These are phyloP conservation scores for Blumeriella jaapii DNA, from an alignment of 2,329 filamentous ascomycete species.

Conservation along the genomic window DNA sequence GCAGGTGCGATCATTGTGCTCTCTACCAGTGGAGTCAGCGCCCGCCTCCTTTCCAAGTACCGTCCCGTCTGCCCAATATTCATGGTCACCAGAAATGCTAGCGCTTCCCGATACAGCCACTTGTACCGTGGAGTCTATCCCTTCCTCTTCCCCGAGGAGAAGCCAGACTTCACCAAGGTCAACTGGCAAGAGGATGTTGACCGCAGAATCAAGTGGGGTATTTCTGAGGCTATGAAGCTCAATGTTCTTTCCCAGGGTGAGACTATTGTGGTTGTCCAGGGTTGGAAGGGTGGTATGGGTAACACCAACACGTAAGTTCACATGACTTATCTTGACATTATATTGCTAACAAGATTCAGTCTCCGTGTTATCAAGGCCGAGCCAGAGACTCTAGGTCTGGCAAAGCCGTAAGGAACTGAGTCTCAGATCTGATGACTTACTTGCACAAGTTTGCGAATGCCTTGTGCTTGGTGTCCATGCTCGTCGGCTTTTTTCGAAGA, in stretches of 20 bases:
- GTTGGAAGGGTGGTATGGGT: constrained; percentile 85
- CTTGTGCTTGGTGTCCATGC: too few relatives aligned
- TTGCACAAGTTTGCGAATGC: too few relatives aligned
- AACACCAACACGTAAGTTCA: constrained; percentile 68
- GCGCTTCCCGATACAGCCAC: constrained; percentile 81
- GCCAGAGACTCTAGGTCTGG: constrained; percentile 20
- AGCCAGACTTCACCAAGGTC: constrained; percentile 85
- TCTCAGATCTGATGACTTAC: background rate
- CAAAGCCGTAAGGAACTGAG: too few relatives aligned
- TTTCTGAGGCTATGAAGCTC: constrained; percentile 75
- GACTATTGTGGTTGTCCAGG: constrained; percentile 73
- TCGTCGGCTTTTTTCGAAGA: too few relatives aligned
- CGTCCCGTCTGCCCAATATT: constrained; percentile 98
- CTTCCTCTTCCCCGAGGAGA: constrained; percentile 84
- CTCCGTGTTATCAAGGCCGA: constrained; percentile 27
- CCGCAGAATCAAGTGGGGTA: constrained; percentile 93
- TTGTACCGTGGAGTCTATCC: constrained; percentile 97
- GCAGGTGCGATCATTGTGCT: constrained; percentile 92
- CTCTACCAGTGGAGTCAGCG: constrained; percentile 90
- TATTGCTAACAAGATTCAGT: constrained; percentile 10
- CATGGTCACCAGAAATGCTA: constrained; percentile 87
- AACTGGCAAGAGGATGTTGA: constrained; percentile 99
- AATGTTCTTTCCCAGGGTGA: constrained; percentile 62
- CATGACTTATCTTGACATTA: background rate
- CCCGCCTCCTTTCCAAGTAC: constrained; percentile 94